These are phyloP conservation scores for Sugiyamaella grinbergsii DNA, from an alignment of 1,139 yeast species.

Conservation along the genomic window DNA sequence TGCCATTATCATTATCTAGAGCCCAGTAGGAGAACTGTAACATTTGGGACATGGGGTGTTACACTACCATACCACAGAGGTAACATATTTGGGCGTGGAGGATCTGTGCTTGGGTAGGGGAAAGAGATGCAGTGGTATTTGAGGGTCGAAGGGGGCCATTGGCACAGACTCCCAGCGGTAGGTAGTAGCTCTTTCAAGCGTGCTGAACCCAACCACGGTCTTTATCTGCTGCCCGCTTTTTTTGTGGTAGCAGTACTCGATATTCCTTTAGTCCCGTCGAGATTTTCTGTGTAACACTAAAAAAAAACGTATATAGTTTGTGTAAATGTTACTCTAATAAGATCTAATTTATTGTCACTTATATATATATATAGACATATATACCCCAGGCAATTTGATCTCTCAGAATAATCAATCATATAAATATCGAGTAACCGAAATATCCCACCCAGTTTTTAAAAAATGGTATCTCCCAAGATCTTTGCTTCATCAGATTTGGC, in stretches of 20 bases:
- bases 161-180: no score
- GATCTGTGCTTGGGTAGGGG: no score
- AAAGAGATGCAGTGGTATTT: no score
- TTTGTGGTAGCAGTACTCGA: not conserved
- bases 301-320: not conserved
- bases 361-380: not conserved
- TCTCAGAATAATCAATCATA: no score
- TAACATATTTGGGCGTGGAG: no score
- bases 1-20: not conserved
- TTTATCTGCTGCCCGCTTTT: no score
- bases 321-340: slow-evolving; percentile 6
- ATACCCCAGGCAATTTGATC: no score
- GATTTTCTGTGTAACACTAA: not conserved
- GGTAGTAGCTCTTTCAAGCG: no score
- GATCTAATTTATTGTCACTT: no score
- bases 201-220: no score
- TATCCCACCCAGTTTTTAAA: not conserved
- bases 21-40: not conserved
- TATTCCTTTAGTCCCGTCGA: not conserved
- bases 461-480: slow-evolving; percentile 19
- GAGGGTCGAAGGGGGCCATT: no score
- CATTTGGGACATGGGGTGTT: not conserved
- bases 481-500: slow-evolving; percentile 44
- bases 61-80: not conserved
- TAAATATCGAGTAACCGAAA: no score